Conservation (phyloP, 2,329 filamentous ascomycete genomes). For the Xylariales sp. region DNA sequence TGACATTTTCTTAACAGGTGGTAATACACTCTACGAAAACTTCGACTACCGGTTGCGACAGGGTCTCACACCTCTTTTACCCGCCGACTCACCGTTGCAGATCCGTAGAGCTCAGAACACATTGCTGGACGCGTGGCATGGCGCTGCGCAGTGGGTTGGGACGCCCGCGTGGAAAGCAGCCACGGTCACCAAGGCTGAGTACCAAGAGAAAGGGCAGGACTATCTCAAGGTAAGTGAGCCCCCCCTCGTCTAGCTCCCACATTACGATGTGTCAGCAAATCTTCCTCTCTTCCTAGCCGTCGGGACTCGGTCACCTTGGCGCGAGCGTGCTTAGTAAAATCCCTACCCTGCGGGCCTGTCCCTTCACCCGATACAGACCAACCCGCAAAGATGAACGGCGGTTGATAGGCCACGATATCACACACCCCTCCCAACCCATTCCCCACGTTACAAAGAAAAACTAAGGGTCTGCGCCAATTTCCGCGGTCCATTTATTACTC, state of each 20-base stretch:
- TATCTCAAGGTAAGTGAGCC: slow-evolving; percentile 81
- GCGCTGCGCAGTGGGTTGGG: slow-evolving; percentile 86
- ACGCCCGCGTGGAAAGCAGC: slow-evolving; percentile 69
- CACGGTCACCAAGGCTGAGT: slow-evolving; percentile 83
- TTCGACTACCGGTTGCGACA: slow-evolving; percentile 84
- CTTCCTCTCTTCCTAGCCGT: slow-evolving; percentile 21
- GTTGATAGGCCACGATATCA: slow-evolving; percentile 11
- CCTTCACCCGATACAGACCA: slow-evolving; percentile 20
- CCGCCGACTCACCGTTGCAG: slow-evolving; percentile 72
- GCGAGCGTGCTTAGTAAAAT: slow-evolving; percentile 31
- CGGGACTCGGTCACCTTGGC: slow-evolving; percentile 27
- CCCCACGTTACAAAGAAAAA: neutral
- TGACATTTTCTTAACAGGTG: slow-evolving; percentile 95
- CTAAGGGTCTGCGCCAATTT: neutral
- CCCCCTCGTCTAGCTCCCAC: slow-evolving; percentile 16
- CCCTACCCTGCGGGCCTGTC: slow-evolving; percentile 7
- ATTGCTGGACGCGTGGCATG: slow-evolving; percentile 90
- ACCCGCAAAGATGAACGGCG: slow-evolving; percentile 1
- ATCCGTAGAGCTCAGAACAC: slow-evolving; percentile 81
- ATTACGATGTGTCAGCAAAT: slow-evolving; percentile 35
- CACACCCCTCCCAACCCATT: slow-evolving; percentile 1
- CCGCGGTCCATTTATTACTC: slow-evolving; percentile 2
- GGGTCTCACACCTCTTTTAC: slow-evolving; percentile 79
- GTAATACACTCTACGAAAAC: slow-evolving; percentile 84
- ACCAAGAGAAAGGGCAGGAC: slow-evolving; percentile 89